A percentile compares a stretch with the other conserved stretches of the same genome.
Evolutionary conservation across 345 rosid genomes (phyloP).

Genomic region (Lagerstroemia speciosa): DNA sequence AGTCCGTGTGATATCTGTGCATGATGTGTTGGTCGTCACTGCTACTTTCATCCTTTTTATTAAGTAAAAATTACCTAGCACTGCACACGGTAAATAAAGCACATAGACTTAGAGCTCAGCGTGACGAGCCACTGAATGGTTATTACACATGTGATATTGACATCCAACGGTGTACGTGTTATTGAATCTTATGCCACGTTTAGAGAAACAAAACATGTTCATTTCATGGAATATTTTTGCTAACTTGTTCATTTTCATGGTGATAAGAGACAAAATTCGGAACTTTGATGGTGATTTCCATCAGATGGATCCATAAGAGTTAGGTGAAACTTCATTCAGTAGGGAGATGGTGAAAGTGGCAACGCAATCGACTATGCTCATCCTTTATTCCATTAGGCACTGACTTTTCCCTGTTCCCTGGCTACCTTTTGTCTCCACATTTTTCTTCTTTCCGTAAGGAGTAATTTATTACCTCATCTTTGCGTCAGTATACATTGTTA

Average conservation of each 20-base stretch:
- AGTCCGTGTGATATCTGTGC: too few relatives aligned
- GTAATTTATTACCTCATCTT: not conserved
- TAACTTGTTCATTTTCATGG: not conserved
- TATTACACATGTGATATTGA: not conserved
- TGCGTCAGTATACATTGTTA: too few relatives aligned
- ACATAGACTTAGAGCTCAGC: too few relatives aligned
- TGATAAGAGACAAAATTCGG: not conserved
- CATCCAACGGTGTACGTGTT: too few relatives aligned
- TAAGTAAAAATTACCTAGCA: too few relatives aligned
- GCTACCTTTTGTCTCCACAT: not conserved
- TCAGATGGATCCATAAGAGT: not conserved
- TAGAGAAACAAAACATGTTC: not conserved
- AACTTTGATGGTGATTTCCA: not conserved
- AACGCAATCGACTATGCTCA: not conserved
- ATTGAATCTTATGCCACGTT: too few relatives aligned
- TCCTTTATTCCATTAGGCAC: not conserved
- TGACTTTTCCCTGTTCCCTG: not conserved
- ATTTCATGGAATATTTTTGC: not conserved
- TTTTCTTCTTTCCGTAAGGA: not conserved
- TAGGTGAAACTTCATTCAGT: not conserved
- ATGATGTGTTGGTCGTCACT: too few relatives aligned
- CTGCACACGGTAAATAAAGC: too few relatives aligned
- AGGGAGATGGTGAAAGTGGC: not conserved
- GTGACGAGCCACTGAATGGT: conserved; percentile 8
- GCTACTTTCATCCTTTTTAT: too few relatives aligned